phyloP scores from a whole-genome alignment of 495 filamentous ascomycete genomes.

The Choiromyces venosus region DNA sequence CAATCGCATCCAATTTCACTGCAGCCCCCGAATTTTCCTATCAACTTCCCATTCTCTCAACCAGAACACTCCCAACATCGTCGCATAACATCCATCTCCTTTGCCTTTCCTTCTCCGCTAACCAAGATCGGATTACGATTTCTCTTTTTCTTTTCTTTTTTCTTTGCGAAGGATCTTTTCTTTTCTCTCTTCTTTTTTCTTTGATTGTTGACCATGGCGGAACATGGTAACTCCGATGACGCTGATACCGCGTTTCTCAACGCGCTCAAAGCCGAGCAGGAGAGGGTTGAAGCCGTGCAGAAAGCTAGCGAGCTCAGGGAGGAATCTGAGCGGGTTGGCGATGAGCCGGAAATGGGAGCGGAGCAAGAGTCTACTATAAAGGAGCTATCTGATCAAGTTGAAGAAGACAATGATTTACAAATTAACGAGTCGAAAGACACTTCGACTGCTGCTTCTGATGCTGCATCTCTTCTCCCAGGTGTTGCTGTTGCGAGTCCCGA shows the following conservation, averaged over 20 bases:
- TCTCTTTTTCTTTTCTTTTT: background rate
- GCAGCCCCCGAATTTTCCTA: background rate
- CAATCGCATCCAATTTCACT: slow-evolving; percentile 34
- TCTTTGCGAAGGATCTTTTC: slow-evolving; percentile 3
- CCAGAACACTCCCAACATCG: background rate
- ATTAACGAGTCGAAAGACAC: slow-evolving; percentile 36
- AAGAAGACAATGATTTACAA: slow-evolving; percentile 39
- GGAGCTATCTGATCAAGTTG: slow-evolving; percentile 31
- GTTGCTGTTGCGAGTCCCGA: slow-evolving; percentile 34
- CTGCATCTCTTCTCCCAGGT: slow-evolving; percentile 33
- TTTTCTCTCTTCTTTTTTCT: slow-evolving; percentile 13
- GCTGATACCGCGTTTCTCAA: slow-evolving; percentile 34
- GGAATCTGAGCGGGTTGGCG: slow-evolving; percentile 9
- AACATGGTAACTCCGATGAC: slow-evolving; percentile 30
- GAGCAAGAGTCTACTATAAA: slow-evolving; percentile 23
- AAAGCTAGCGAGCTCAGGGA: slow-evolving; percentile 16
- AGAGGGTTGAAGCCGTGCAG: slow-evolving; percentile 25
- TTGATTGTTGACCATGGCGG: slow-evolving; percentile 34
- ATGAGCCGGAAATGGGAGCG: slow-evolving; percentile 14
- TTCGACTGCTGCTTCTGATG: slow-evolving; percentile 23
- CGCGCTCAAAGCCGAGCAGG: slow-evolving; percentile 37
- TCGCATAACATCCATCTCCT: background rate
- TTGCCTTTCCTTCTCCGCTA: background rate
- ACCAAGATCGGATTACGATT: background rate
- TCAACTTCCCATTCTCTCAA: background rate